Conservation (phyloP, 257 asterid species). For the Primulina eburnea region DNA sequence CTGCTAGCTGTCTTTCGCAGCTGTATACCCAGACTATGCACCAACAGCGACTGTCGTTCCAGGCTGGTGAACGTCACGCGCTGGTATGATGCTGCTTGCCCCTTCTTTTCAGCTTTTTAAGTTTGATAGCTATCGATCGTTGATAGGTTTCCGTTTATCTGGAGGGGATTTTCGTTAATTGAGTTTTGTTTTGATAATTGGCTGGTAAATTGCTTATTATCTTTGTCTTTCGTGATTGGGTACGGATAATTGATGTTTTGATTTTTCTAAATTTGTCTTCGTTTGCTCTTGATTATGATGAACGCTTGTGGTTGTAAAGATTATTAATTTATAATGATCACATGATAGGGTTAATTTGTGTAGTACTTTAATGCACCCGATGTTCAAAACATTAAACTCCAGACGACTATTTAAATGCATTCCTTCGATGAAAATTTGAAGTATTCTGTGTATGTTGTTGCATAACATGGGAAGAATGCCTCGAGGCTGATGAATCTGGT, state of each 20-base stretch:
- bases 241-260: background rate
- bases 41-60: conserved; percentile 82
- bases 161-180: background rate
- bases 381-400: background rate
- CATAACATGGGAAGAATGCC: background rate
- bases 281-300: background rate
- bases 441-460: background rate
- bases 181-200: background rate
- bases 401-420: background rate
- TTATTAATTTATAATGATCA: background rate
- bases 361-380: background rate
- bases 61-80: conserved; percentile 86
- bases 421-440: background rate
- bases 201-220: background rate
- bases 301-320: background rate
- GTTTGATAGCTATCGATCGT: background rate
- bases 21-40: conserved; percentile 89
- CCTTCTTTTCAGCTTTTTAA: background rate
- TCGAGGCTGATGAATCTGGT: background rate
- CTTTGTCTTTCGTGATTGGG: background rate
- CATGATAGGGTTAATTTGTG: background rate
- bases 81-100: conserved; percentile 41
- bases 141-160: background rate
- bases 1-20: conserved; percentile 91
- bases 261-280: background rate